phyloP scores from a whole-genome alignment of 768 basidiomycete genomes.

The Hericium alpestre region DNA sequence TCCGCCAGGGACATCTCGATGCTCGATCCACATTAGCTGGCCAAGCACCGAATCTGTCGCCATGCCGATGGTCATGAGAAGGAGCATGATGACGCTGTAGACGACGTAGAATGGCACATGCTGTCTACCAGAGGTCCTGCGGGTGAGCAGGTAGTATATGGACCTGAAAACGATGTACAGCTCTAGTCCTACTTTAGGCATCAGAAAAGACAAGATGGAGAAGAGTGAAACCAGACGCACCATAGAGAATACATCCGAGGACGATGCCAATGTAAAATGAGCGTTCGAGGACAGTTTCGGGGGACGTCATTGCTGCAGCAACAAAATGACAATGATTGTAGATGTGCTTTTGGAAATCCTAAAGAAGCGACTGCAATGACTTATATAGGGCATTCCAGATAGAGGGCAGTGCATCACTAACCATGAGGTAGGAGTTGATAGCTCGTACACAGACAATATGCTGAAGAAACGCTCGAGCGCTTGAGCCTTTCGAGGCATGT shows the following conservation, averaged over 20 bases:
- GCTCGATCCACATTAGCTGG: conserved; percentile 3
- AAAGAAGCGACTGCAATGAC: no score
- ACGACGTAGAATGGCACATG: conserved; percentile 11
- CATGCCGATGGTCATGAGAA: conserved; percentile 19
- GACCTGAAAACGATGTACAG: conserved; percentile 1
- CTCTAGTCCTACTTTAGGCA: neutral
- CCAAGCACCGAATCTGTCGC: conserved; percentile 16
- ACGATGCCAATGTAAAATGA: conserved; percentile 5
- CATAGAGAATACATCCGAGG: conserved; percentile 4
- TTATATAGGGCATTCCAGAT: no score
- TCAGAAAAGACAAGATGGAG: neutral
- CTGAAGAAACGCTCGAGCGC: no score
- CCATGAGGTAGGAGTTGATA: no score
- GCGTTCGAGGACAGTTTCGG: conserved; percentile 2
- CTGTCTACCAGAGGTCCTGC: neutral
- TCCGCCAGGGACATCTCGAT: conserved; percentile 9
- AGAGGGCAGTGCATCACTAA: no score
- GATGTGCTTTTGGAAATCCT: no score
- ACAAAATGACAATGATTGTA: no score
- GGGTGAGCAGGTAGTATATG: neutral
- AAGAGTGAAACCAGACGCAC: neutral
- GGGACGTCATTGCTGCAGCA: neutral
- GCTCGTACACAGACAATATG: no score
- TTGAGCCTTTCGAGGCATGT: no score
- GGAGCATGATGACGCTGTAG: conserved; percentile 16